Evolutionary conservation across 2,329 filamentous ascomycete species (phyloP).

Genomic region (Alternaria sp.): DNA sequence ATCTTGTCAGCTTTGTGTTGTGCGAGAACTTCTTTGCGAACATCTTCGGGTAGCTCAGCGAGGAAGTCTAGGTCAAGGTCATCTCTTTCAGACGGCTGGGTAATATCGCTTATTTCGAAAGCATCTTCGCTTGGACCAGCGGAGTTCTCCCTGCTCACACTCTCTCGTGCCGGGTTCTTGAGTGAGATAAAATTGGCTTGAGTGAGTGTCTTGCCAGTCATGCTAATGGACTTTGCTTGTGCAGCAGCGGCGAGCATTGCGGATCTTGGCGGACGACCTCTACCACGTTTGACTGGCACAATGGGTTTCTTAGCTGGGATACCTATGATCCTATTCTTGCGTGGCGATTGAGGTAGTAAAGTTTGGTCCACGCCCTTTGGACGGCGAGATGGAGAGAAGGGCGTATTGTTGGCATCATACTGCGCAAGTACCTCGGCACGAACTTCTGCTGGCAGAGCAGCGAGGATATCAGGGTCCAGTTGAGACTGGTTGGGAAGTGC

Average conservation of each 20-base stretch:
- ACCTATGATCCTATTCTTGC: conserved; percentile 64
- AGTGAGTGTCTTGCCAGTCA: conserved; percentile 59
- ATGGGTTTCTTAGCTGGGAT: conserved; percentile 61
- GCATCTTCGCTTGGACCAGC: conserved; percentile 36
- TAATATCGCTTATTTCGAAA: conserved; percentile 24
- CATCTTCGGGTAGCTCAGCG: conserved; percentile 80
- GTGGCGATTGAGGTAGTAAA: conserved; percentile 52
- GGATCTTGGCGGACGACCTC: conserved; percentile 56
- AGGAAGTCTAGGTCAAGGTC: conserved; percentile 70
- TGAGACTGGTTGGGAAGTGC: conserved; percentile 73
- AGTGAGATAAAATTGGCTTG: conserved; percentile 76
- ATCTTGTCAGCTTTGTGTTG: conserved; percentile 65
- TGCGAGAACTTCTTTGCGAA: conserved; percentile 71
- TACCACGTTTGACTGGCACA: conserved; percentile 72
- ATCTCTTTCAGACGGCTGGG: conserved; percentile 12
- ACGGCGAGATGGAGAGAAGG: conserved; percentile 39
- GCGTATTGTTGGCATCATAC: conserved; percentile 59
- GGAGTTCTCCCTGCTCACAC: conserved; percentile 22
- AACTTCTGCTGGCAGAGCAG: conserved; percentile 84
- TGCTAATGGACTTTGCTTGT: conserved; percentile 55
- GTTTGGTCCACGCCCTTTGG: conserved; percentile 50
- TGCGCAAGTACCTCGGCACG: conserved; percentile 82
- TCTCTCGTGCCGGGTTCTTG: conserved; percentile 34
- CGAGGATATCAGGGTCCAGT: conserved; percentile 84
- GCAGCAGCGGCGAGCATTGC: conserved; percentile 58